Evolutionary conservation across 768 basidiomycete genomes (phyloP).

Genomic region (Trametes punicea): DNA sequence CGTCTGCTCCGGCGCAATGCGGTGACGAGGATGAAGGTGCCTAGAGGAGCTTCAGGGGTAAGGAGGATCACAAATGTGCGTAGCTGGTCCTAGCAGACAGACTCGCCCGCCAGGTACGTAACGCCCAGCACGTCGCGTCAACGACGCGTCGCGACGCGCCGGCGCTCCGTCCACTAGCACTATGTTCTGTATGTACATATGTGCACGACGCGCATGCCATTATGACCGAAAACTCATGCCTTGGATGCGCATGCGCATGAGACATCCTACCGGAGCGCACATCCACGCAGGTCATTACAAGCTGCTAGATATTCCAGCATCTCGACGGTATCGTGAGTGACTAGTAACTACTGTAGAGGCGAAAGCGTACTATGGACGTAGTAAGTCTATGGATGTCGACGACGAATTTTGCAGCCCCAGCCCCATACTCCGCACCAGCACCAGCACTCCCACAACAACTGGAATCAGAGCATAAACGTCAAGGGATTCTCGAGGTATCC

Average conservation of each 20-base stretch:
- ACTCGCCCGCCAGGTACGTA: not conserved
- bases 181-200: no score
- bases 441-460: not conserved
- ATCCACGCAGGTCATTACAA: conserved; percentile 12
- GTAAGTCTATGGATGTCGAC: conserved; percentile 21
- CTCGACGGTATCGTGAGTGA: conserved; percentile 18
- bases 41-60: no score
- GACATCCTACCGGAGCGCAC: not conserved
- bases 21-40: not conserved
- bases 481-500: conserved; percentile 95
- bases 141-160: conserved; percentile 3
- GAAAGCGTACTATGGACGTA: conserved; percentile 17
- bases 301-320: conserved; percentile 17
- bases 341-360: no score
- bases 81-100: not conserved
- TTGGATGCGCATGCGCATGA: not conserved
- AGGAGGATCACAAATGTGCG: no score
- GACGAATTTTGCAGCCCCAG: conserved; percentile 13
- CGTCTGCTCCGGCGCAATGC: not conserved
- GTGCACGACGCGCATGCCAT: no score
- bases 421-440: not conserved
- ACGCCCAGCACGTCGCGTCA: not conserved
- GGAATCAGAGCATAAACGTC: conserved; percentile 86
- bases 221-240: not conserved
- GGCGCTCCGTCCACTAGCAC: not conserved